Base-by-base conservation (phyloP, 495 filamentous ascomycete genomes). In the Astrothelium macrocarpum region DNA sequence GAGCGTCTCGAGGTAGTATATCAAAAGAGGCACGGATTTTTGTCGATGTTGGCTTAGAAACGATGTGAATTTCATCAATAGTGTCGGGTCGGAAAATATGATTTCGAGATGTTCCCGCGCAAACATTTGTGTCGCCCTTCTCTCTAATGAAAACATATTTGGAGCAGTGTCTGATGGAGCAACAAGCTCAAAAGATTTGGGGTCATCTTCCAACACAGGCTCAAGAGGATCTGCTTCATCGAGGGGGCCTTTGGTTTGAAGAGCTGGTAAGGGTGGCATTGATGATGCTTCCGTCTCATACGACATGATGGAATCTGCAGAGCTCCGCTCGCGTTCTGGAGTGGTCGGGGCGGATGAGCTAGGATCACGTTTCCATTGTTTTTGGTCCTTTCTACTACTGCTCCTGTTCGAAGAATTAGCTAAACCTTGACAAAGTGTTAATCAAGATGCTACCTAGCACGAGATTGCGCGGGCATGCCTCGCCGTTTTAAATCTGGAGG, bases 41-140 rank as follows among this genome's bases (percentile, higher is more conserved):
- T 84, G 82, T 28, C 91, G 86, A 34, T 89, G 79, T 1, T 81
- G 84, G 68, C 88, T 86, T 18, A 96, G 73, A 62, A 85, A 91
- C 1, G 84, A 80, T n/a, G 78, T 82, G 60, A 83, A 82, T 9
- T 80, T 73, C 58, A 83, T 75, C 58, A 93, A 83, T 65, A 90
- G 83, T 11, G 80, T 74, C 39, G 85, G 85, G 65, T 89, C 87
- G 59, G 85, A 83, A 39, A 87, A 78, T 1, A 82, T 78, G 0
- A 78, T 72, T 56, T 79, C 70, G 62, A 90, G 81, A 71, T 90
- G 87, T 60, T 85, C 80, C 5, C 66, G 69, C 7, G 85, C 86
- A 68, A 90, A 89, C 64, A 91, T 77, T 31, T 82, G 73, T 32
- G 87, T 83, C 1, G 85, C 81, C 36, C 81, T 77, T 26, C 72